phyloP scores from a whole-genome alignment of 768 basidiomycete genomes.

The Rhizopogon vesiculosus region DNA sequence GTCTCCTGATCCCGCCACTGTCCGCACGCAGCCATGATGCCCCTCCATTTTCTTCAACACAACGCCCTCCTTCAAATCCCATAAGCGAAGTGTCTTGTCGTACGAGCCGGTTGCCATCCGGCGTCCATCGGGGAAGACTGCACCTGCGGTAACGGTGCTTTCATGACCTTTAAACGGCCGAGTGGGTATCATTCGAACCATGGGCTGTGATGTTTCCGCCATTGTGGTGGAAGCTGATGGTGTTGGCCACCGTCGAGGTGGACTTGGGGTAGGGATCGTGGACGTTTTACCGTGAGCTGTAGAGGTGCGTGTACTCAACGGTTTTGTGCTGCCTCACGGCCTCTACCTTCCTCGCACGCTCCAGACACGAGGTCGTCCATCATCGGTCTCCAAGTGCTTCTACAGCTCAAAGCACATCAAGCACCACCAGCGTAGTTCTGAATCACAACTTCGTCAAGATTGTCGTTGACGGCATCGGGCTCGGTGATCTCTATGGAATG shows the following conservation, averaged over 20 bases:
- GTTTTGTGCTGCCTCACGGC: not conserved
- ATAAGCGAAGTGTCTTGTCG: not conserved
- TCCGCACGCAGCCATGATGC: not conserved
- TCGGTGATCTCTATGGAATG: too few species aligned
- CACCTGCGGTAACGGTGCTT: not conserved
- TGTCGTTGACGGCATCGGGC: too few species aligned
- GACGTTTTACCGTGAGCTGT: not conserved
- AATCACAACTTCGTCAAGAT: too few species aligned
- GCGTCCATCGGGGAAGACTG: not conserved
- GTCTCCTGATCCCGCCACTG: not conserved
- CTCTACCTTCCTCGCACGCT: too few species aligned
- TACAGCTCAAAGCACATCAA: too few species aligned
- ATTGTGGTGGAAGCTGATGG: not conserved
- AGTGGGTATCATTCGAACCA: not conserved
- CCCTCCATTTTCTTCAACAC: not conserved
- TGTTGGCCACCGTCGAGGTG: not conserved
- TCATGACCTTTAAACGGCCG: not conserved
- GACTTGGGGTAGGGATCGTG: not conserved
- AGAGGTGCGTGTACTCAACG: not conserved
- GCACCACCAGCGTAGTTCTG: too few species aligned
- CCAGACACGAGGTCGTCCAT: too few species aligned
- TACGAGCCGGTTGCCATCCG: not conserved
- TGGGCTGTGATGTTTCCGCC: not conserved
- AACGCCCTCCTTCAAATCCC: not conserved
- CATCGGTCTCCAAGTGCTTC: too few species aligned